Evolutionary conservation across 2,329 filamentous ascomycete species (phyloP).

Genomic region (Aspergillus tubingensis): DNA sequence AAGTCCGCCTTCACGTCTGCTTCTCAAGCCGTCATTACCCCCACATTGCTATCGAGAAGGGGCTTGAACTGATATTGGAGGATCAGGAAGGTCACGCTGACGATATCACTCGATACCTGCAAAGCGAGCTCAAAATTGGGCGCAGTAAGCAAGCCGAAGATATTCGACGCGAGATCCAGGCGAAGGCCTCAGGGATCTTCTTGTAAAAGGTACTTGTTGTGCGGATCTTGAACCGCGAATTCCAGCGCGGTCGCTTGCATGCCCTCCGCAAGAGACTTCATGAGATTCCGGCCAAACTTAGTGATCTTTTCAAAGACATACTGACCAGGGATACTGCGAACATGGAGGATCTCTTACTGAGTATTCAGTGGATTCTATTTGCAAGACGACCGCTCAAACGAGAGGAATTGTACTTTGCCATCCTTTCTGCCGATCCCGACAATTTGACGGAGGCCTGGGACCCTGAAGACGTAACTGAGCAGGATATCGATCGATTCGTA

Average conservation of each 20-base stretch:
- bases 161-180: conserved; percentile 34
- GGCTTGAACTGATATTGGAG: conserved; percentile 40
- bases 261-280: conserved; percentile 35
- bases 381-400: conserved; percentile 28
- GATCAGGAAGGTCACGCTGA: conserved; percentile 38
- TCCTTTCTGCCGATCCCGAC: neutral
- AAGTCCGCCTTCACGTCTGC: conserved; percentile 30
- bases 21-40: conserved; percentile 49
- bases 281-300: conserved; percentile 45
- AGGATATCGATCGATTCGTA: conserved; percentile 19
- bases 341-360: conserved; percentile 45
- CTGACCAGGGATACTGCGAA: conserved; percentile 51
- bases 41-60: conserved; percentile 34
- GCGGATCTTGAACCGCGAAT: conserved; percentile 47
- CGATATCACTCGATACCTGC: conserved; percentile 42
- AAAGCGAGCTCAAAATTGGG: conserved; percentile 30
- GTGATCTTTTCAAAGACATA: conserved; percentile 43
- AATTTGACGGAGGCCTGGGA: neutral
- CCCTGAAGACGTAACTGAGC: neutral
- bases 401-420: conserved; percentile 6
- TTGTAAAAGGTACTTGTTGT: conserved; percentile 50
- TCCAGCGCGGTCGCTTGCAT: conserved; percentile 30
- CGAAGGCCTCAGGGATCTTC: conserved; percentile 48
- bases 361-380: conserved; percentile 57
- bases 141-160: conserved; percentile 20